Base-by-base conservation (phyloP, 2,329 filamentous ascomycete genomes). In the Aspergillus brasiliensis region DNA sequence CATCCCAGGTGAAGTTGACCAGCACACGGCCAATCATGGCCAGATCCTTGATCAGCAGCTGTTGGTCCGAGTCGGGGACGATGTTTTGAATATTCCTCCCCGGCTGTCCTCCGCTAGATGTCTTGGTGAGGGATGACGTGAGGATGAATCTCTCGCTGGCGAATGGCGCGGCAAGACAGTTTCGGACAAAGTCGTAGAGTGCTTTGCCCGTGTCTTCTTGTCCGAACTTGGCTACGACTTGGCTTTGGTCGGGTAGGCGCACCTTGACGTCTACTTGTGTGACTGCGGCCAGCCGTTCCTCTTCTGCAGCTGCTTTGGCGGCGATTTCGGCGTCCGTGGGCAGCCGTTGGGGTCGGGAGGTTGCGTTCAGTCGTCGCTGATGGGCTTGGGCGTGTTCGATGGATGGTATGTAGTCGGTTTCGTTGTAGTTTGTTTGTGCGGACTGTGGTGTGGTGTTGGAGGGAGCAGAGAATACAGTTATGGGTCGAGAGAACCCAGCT, bases 241-340 rank as follows among this genome's bases (percentile, higher is more conserved):
- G 87, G 59, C 88, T 90, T 67, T 93, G 91, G 72, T 98, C 93
- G 0, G 94, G 94, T 67, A 97, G 93, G 25, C 93, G 89, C 51
- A 97, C 85, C 65, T 91, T 92, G 64, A 98, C 83, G 27, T 86
- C 83, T 31, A 96, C 85, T 31, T 86, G 85, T 53, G 84, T 86
- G 61, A 93, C 83, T 5, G 84, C 83, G 5, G 88, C 84, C 1
- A 92, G 79, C 63, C 83, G 88, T 28, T 88, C 86, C 49, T 85
- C 84, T 55, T 88, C 86, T 21, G 85, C 87, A 5, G 85, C 81
- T 34, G 87, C 88, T 65, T 88, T 86, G 23, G 88, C 87, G 37
- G 87, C 88, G 10, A 96, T 81, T 72, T 98, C 94, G 34, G 86
- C 86, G 75, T 98, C 92, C 0, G 92, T 96, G 5, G 86, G 86